These are phyloP conservation scores for Ogataea pini DNA, from an alignment of 805 yeast genomes.

Conservation along the genomic window DNA sequence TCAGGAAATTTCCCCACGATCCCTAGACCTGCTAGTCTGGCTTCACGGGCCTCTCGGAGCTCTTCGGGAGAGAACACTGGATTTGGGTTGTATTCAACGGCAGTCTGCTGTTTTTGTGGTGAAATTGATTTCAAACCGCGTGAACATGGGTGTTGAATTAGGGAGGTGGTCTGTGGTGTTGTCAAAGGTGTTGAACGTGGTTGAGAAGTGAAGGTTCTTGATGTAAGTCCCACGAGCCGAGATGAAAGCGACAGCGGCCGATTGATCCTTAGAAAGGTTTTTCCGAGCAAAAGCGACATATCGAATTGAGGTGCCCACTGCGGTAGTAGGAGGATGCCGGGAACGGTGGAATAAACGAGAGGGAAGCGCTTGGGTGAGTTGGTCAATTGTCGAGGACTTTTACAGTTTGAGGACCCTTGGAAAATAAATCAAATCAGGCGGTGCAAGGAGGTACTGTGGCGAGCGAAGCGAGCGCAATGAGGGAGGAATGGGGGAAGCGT, in stretches of 20 bases:
- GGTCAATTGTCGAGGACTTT: no score
- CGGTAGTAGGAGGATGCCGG: no score
- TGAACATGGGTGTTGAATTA: neutral
- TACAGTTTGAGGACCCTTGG: neutral
- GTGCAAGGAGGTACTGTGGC: neutral
- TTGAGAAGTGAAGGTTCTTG: neutral
- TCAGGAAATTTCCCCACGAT: constrained; percentile 66
- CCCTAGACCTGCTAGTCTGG: constrained; percentile 48
- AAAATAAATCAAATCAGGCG: constrained; percentile 1
- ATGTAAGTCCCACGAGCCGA: neutral
- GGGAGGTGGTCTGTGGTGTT: neutral
- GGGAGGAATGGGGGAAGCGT: neutral
- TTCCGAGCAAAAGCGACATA: neutral
- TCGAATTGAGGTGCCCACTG: no score
- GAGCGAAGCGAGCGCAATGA: neutral
- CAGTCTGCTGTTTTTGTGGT: neutral
- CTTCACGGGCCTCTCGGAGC: constrained; percentile 49
- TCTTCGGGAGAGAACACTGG: constrained; percentile 41
- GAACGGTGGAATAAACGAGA: no score
- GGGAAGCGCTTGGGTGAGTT: no score
- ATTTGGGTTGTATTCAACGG: constrained; percentile 1
- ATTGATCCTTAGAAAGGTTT: neutral
- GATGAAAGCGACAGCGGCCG: neutral
- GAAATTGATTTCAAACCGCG: neutral
- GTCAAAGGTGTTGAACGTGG: constrained; percentile 1